These are phyloP conservation scores for Logfia minima DNA, from an alignment of 129 eudicot species.

Conservation along the genomic window DNA sequence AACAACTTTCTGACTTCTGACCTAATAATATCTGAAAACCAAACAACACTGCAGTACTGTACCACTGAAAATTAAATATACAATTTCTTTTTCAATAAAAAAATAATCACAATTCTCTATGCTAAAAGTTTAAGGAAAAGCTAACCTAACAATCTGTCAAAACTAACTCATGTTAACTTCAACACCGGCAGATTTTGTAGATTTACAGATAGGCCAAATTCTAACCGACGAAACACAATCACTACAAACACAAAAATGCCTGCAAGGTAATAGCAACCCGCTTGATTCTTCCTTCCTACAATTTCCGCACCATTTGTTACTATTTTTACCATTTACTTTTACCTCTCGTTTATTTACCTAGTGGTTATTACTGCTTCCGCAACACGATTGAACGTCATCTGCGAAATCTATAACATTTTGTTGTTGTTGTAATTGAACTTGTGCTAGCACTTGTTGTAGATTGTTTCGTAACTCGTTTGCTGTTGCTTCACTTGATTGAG, in stretches of 20 bases:
- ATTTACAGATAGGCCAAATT: conserved; percentile 28
- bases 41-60: neutral
- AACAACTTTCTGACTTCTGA: neutral
- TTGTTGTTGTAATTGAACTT: conserved; percentile 26
- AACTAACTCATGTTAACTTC: conserved; percentile 19
- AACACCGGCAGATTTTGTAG: conserved; percentile 23
- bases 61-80: neutral
- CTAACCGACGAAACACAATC: conserved; percentile 18
- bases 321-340: neutral
- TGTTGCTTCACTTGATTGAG: conserved; percentile 61
- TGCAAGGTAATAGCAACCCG: conserved; percentile 37
- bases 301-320: conserved; percentile 10
- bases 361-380: conserved; percentile 28
- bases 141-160: neutral
- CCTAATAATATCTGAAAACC: neutral
- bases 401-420: neutral
- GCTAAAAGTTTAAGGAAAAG: neutral
- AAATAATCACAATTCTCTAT: conserved; percentile 10
- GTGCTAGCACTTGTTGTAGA: conserved; percentile 47
- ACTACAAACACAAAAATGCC: conserved; percentile 33
- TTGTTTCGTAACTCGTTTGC: conserved; percentile 53
- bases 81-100: neutral
- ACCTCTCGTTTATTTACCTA: neutral
- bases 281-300: conserved; percentile 30
- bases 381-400: conserved; percentile 25